Evolutionary conservation across 441 rosid genomes (phyloP).

Genomic region (Brassica balearica): DNA sequence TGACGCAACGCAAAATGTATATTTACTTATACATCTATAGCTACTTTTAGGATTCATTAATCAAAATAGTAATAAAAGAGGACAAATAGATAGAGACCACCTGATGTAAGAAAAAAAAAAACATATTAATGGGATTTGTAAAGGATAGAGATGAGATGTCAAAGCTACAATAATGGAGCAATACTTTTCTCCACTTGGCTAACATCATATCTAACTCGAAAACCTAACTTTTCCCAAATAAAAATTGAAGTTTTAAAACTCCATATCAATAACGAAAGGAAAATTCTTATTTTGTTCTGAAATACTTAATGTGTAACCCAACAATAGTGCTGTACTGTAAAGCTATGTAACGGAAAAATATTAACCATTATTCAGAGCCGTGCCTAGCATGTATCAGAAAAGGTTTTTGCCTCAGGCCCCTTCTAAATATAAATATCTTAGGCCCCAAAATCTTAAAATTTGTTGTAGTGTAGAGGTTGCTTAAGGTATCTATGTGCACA

Average conservation of each 20-base stretch:
- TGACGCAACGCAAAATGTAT: not conserved
- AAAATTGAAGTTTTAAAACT: not conserved
- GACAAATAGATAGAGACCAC: constrained; percentile 31
- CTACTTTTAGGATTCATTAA: not conserved
- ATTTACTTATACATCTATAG: not conserved
- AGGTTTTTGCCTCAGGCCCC: no score
- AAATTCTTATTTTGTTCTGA: not conserved
- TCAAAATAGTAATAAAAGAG: not conserved
- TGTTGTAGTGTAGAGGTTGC: no score
- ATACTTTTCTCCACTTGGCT: constrained; percentile 42
- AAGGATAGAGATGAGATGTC: constrained; percentile 47
- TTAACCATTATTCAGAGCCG: not conserved
- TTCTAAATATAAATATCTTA: no score
- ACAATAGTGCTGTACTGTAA: not conserved
- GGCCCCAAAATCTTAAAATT: no score
- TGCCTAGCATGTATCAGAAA: no score
- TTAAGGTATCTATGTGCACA: no score
- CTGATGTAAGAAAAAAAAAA: constrained; percentile 30
- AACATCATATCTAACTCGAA: constrained; percentile 35
- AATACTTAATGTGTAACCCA: not conserved
- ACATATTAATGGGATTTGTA: constrained; percentile 37
- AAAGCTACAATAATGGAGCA: constrained; percentile 44
- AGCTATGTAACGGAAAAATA: not conserved
- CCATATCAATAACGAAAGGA: not conserved
- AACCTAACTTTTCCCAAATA: constrained; percentile 12